Conservation (phyloP, 2,329 filamentous ascomycete species). For the Pseudogymnoascus destructans region DNA sequence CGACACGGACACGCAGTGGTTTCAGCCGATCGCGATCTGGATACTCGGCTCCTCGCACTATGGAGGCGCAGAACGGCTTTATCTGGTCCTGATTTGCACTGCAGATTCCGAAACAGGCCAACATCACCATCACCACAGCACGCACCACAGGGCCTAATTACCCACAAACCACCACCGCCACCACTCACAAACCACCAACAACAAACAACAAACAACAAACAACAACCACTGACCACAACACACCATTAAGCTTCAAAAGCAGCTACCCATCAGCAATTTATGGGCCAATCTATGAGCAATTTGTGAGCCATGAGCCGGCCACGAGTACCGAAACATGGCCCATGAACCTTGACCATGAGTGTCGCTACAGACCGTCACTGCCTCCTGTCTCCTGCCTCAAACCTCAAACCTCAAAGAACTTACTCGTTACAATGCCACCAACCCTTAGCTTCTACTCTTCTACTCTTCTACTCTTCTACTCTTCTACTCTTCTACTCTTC, state of each 20-base stretch:
- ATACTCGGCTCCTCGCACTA: not conserved
- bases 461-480: no score
- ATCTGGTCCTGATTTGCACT: not conserved
- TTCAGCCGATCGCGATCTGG: not conserved
- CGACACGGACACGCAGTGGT: not conserved
- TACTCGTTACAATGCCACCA: not conserved
- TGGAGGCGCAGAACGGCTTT: not conserved
- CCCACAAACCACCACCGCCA: not conserved
- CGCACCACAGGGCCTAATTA: not conserved
- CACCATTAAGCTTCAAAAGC: not conserved
- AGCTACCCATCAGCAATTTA: not conserved
- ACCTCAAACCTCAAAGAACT: not conserved
- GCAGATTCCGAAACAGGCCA: not conserved
- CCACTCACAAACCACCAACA: not conserved
- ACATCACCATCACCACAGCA: no score
- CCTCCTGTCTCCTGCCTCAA: no score
- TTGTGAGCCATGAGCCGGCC: not conserved
- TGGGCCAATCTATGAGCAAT: not conserved
- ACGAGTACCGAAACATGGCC: not conserved
- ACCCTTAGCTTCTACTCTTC: not conserved
- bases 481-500: no score
- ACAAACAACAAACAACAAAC: not conserved
- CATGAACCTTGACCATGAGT: slow-evolving; percentile 1
- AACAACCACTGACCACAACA: not conserved
- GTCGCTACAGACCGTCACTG: not conserved